These are phyloP conservation scores for Pythium sp. DNA, from an alignment of 352 stramenopile species.

Conservation along the genomic window DNA sequence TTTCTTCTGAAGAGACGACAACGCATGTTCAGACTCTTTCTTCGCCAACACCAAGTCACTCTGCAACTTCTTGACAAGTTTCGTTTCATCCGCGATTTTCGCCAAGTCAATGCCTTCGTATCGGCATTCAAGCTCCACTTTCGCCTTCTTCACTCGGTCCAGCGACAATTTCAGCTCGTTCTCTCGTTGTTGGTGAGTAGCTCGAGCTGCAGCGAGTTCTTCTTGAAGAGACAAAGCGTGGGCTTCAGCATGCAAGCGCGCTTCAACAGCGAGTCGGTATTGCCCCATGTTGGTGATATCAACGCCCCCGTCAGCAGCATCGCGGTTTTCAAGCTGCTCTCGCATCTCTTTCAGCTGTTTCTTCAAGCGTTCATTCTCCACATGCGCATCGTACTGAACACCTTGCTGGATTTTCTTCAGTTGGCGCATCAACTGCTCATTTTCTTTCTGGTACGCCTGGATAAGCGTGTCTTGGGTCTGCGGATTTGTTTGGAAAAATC, in stretches of 20 bases:
- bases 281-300: constrained; percentile 39
- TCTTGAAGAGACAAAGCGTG: constrained; percentile 52
- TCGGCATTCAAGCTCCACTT: constrained; percentile 70
- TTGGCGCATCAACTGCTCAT: constrained; percentile 80
- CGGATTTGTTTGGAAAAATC: not conserved
- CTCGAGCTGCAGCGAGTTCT: constrained; percentile 37
- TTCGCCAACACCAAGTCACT: constrained; percentile 39
- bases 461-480: constrained; percentile 76
- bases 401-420: constrained; percentile 63
- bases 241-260: constrained; percentile 56
- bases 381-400: constrained; percentile 63
- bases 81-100: constrained; percentile 53
- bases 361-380: constrained; percentile 69
- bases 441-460: constrained; percentile 77
- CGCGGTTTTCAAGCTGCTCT: constrained; percentile 22
- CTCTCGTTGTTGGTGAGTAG: constrained; percentile 44
- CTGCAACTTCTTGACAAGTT: constrained; percentile 45
- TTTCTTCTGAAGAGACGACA: constrained; percentile 70
- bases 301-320: constrained; percentile 7
- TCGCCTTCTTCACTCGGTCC: constrained; percentile 78
- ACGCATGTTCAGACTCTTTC: constrained; percentile 45
- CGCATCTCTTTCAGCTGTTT: constrained; percentile 44
- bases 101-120: constrained; percentile 71
- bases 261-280: constrained; percentile 58
- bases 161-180: constrained; percentile 73